These are phyloP conservation scores for Trichothecium roseum DNA, from an alignment of 2,329 filamentous ascomycete genomes.

Conservation along the genomic window DNA sequence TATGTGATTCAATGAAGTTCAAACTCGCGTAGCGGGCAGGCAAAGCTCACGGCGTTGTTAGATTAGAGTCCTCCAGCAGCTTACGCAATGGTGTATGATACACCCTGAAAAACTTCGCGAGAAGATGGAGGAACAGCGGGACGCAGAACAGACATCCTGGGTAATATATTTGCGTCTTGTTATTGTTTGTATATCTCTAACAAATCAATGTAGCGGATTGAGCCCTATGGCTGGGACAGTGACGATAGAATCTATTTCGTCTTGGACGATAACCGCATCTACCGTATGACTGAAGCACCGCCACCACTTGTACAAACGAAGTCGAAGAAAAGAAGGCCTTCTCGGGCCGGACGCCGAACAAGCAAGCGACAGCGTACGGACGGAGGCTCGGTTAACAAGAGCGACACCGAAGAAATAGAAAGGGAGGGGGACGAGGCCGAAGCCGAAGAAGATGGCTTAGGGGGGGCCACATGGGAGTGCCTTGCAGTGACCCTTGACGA, in stretches of 20 bases:
- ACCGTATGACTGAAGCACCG: slow-evolving; percentile 71
- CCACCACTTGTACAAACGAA: slow-evolving; percentile 52
- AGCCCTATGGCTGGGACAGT: slow-evolving; percentile 79
- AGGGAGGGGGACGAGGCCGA: slow-evolving; percentile 18
- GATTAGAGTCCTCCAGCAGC: slow-evolving; percentile 73
- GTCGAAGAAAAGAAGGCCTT: slow-evolving; percentile 51
- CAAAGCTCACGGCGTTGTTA: slow-evolving; percentile 14
- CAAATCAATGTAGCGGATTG: slow-evolving; percentile 48
- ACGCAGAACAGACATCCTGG: slow-evolving; percentile 74
- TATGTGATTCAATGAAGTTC: slow-evolving; percentile 19
- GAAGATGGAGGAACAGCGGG: slow-evolving; percentile 72
- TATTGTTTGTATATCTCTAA: background rate
- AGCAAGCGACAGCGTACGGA: slow-evolving; percentile 51
- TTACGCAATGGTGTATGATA: slow-evolving; percentile 81
- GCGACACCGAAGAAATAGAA: too few species aligned
- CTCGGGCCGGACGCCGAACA: slow-evolving; percentile 44
- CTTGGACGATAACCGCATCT: slow-evolving; percentile 87
- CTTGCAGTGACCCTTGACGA: slow-evolving; percentile 74
- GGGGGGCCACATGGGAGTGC: slow-evolving; percentile 81
- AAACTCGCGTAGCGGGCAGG: too few species aligned
- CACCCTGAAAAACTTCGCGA: slow-evolving; percentile 81
- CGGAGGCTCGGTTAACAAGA: background rate
- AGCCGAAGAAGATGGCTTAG: slow-evolving; percentile 52
- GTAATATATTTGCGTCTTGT: slow-evolving; percentile 35
- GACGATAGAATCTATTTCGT: slow-evolving; percentile 83